Evolutionary conservation across 345 rosid genomes (phyloP).

Genomic region (Fremontodendron californicum): DNA sequence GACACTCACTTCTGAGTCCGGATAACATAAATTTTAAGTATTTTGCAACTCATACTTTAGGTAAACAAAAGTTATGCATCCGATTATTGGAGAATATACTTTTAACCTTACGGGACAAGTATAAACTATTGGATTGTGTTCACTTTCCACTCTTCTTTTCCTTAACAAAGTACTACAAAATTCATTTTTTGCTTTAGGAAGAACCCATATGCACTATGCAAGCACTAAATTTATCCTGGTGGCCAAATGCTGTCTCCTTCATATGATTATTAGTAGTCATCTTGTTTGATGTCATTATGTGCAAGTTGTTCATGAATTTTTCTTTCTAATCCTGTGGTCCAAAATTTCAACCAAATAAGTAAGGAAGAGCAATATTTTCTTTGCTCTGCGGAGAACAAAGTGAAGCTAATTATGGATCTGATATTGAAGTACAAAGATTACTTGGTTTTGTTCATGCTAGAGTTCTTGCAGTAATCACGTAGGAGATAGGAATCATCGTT

Average conservation of each 20-base stretch:
- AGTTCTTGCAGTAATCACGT: conserved; percentile 24
- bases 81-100: background rate
- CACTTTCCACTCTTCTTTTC: background rate
- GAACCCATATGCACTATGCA: background rate
- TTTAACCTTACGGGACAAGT: conserved; percentile 1
- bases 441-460: conserved; percentile 11
- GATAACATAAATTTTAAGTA: background rate
- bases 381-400: background rate
- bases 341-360: background rate
- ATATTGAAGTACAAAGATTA: conserved; percentile 7
- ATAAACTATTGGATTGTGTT: conserved; percentile 5
- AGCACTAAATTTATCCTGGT: background rate
- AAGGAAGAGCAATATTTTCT: background rate
- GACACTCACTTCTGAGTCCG: too few relatives aligned
- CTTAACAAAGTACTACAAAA: background rate
- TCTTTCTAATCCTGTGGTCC: conserved; percentile 8
- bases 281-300: background rate
- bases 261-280: background rate
- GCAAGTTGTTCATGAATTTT: background rate
- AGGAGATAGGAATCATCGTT: conserved; percentile 39
- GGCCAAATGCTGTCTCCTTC: background rate
- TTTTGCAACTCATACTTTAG: background rate
- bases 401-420: background rate
- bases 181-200: background rate
- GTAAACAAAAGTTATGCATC: conserved; percentile 4